Conservation (phyloP, 768 basidiomycete species). For the Mrakia hoshinonis region DNA sequence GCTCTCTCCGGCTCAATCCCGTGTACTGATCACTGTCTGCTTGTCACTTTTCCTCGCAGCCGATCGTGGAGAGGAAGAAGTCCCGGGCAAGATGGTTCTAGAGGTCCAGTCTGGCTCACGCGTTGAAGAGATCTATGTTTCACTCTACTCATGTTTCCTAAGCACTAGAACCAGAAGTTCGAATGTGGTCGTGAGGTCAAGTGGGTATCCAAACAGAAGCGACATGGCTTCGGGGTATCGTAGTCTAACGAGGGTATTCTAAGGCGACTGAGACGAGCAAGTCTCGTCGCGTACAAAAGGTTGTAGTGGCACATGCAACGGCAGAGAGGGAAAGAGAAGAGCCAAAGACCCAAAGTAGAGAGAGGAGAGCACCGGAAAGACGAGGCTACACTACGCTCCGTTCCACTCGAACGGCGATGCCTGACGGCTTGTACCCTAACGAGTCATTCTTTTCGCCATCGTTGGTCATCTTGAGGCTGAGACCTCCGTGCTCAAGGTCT, state of each 20-base stretch:
- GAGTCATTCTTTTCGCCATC: background rate
- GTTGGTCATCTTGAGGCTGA: background rate
- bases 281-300: too few relatives aligned
- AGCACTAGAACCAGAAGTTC: too few relatives aligned
- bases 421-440: background rate
- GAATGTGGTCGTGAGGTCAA: too few relatives aligned
- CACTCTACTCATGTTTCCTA: too few relatives aligned
- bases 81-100: conserved; percentile 39
- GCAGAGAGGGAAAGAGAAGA: background rate
- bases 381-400: background rate
- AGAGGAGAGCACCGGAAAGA: background rate
- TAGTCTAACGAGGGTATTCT: too few relatives aligned
- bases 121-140: too few relatives aligned
- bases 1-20: background rate
- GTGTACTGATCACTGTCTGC: background rate
- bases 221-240: too few relatives aligned
- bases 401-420: background rate
- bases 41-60: conserved; percentile 40
- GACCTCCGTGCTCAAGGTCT: conserved; percentile 2
- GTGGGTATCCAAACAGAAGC: too few relatives aligned
- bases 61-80: conserved; percentile 53
- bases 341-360: background rate
- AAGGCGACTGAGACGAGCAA: too few relatives aligned
- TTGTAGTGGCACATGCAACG: too few relatives aligned
- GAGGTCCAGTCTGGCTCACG: background rate